These are phyloP conservation scores for Aechmea fasciata DNA, from an alignment of 176 grass and related monocot species.

Conservation along the genomic window DNA sequence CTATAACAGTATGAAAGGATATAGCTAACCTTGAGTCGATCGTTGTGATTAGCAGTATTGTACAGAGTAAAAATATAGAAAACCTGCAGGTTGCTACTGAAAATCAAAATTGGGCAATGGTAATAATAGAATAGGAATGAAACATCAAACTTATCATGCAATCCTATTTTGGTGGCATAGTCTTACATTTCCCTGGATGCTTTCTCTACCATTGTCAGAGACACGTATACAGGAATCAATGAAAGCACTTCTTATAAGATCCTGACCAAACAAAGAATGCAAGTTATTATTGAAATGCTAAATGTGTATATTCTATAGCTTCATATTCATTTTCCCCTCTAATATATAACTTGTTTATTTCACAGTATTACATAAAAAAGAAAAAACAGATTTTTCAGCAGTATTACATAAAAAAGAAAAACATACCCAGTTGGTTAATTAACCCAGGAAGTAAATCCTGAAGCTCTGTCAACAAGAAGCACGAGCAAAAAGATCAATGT, in stretches of 20 bases:
- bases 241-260: constrained; percentile 1
- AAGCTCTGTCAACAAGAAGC: constrained; percentile 43
- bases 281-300: constrained; percentile 19
- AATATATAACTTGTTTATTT: too few species aligned
- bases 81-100: background rate
- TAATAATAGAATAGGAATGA: background rate
- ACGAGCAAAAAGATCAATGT: too few species aligned
- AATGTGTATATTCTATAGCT: too few species aligned
- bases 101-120: background rate
- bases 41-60: background rate
- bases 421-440: constrained; percentile 66
- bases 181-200: constrained; percentile 1
- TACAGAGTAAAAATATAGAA: constrained; percentile 5
- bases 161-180: background rate
- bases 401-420: background rate
- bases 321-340: too few species aligned
- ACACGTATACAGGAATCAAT: constrained; percentile 1
- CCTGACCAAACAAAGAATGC: background rate
- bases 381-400: background rate
- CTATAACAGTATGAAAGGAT: too few species aligned
- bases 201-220: constrained; percentile 2
- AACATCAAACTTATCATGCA: background rate
- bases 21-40: background rate
- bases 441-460: constrained; percentile 70
- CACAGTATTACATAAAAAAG: too few species aligned